Evolutionary conservation across 306 rosid species (phyloP).

Genomic region (Betula pendula): DNA sequence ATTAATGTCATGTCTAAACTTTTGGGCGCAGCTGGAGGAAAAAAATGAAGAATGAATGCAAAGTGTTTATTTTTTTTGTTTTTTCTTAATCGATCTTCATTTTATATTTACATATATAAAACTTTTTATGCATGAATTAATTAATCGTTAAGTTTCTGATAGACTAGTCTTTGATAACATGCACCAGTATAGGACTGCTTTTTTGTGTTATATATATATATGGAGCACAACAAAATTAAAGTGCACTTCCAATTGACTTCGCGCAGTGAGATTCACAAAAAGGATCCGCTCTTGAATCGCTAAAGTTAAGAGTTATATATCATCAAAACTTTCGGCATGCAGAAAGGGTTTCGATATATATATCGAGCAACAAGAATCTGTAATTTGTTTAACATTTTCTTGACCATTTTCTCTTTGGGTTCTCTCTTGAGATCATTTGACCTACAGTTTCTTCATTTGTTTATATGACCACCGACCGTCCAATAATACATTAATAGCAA

Average conservation of each 20-base stretch:
- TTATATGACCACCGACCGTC: conserved; percentile 43
- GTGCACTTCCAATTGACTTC: too few species aligned
- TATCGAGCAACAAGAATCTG: neutral
- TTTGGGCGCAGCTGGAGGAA: neutral
- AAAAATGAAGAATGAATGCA: neutral
- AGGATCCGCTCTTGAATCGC: conserved; percentile 32
- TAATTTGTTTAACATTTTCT: conserved; percentile 6
- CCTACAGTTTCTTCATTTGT: too few species aligned
- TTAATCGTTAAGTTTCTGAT: too few species aligned
- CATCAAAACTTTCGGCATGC: neutral
- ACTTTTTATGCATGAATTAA: too few species aligned
- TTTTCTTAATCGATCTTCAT: too few species aligned
- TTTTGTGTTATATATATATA: too few species aligned
- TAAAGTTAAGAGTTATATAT: too few species aligned
- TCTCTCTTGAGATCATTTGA: neutral
- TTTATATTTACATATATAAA: too few species aligned
- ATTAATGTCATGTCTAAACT: neutral
- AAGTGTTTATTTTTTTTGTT: too few species aligned
- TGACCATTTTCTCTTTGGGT: conserved; percentile 4
- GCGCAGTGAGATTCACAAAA: conserved; percentile 40
- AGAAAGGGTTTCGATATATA: neutral
- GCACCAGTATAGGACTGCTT: too few species aligned
- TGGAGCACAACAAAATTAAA: too few species aligned
- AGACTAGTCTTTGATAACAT: too few species aligned
- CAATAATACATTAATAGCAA: conserved; percentile 21